Conservation (phyloP, 768 basidiomycete species). For the Tubosaeta sp. region DNA sequence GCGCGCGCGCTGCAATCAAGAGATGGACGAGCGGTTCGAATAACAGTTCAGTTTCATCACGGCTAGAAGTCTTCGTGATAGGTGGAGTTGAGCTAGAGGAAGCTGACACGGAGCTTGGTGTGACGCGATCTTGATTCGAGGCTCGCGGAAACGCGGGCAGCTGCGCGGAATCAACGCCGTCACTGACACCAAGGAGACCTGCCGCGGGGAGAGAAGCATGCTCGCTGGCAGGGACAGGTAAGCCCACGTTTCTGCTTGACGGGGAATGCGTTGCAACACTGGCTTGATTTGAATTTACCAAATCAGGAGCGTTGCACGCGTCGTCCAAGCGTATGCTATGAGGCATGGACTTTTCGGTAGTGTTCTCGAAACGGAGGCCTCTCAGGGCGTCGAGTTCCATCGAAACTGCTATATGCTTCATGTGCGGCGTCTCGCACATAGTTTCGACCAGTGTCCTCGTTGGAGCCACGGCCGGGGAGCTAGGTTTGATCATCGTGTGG, state of each 20-base stretch:
- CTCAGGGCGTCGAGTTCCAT: neutral
- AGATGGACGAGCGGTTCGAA: constrained; percentile 30
- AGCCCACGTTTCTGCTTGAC: constrained; percentile 6
- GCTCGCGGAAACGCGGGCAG: constrained; percentile 1
- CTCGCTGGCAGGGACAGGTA: constrained; percentile 3
- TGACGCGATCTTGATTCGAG: constrained; percentile 2
- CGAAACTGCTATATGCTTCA: neutral
- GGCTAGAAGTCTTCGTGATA: neutral
- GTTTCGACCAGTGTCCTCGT: neutral
- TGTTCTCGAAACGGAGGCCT: neutral
- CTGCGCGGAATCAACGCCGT: constrained; percentile 1
- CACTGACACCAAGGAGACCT: neutral
- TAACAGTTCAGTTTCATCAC: constrained; percentile 7
- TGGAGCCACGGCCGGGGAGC: neutral
- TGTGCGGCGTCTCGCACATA: neutral
- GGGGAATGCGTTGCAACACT: constrained; percentile 3
- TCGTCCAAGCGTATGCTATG: constrained; percentile 2
- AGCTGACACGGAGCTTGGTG: neutral
- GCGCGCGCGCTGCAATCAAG: constrained; percentile 21
- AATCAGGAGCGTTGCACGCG: neutral
- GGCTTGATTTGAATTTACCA: constrained; percentile 3
- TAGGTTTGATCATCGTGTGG: neutral
- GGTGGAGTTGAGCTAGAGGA: constrained; percentile 7
- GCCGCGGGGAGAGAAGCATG: neutral
- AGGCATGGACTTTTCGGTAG: neutral